Conservation (phyloP, 768 basidiomycete species). For the Lactifluus hygrophoroides region DNA sequence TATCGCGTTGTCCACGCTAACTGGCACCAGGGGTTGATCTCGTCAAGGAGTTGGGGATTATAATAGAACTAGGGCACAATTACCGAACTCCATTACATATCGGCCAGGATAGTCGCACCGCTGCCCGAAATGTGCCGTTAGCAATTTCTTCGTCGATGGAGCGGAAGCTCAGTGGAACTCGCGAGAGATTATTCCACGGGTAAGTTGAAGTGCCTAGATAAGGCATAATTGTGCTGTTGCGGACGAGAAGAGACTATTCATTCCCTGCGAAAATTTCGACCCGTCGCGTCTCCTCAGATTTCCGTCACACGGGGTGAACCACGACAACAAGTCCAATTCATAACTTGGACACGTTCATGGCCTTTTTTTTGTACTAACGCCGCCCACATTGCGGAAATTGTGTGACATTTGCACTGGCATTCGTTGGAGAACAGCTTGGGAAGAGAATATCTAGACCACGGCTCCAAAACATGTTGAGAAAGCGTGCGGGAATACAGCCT, state of each 20-base stretch:
- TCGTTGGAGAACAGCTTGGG: too few relatives aligned
- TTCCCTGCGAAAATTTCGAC: conserved; percentile 6
- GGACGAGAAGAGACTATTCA: neutral
- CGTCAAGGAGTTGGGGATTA: neutral
- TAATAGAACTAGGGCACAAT: neutral
- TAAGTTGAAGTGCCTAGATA: neutral
- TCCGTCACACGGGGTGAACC: neutral
- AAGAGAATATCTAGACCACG: neutral
- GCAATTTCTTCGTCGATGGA: too few relatives aligned
- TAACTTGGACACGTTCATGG: too few relatives aligned
- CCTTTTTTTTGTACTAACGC: neutral
- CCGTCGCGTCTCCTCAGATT: neutral
- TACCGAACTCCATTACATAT: conserved; percentile 3
- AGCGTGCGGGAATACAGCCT: neutral
- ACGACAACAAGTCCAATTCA: neutral
- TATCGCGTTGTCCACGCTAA: conserved; percentile 5
- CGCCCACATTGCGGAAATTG: neutral
- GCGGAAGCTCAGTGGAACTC: neutral
- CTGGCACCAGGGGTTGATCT: neutral
- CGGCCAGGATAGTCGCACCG: neutral
- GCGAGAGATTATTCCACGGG: neutral
- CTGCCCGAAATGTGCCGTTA: conserved; percentile 1
- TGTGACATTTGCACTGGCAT: too few relatives aligned
- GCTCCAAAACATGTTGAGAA: neutral
- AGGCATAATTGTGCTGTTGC: neutral